Percentiles rank a stretch among this genome's conserved stretches.
phyloP scores from a whole-genome alignment of 192 early-diverging fungal genomes.

The Mortierella hygrophila region DNA sequence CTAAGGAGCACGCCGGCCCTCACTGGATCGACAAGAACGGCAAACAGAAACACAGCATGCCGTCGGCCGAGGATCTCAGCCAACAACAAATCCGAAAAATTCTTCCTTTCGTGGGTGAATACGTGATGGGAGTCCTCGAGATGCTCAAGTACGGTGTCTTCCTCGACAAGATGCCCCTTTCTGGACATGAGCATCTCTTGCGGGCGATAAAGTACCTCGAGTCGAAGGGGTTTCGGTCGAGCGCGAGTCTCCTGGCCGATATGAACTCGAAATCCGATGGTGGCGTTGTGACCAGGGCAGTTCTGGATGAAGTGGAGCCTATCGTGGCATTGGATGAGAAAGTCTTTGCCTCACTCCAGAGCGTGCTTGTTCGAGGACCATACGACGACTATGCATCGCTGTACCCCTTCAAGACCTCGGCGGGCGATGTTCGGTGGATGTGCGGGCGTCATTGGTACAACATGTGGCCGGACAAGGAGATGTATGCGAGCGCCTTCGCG shows the following conservation, averaged over 20 bases:
- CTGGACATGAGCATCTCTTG: neutral
- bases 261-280: neutral
- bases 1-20: neutral
- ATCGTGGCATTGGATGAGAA: neutral
- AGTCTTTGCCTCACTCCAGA: neutral
- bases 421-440: conserved; percentile 17
- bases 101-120: neutral
- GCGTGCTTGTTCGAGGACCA: neutral
- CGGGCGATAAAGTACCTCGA: conserved; percentile 18
- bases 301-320: neutral
- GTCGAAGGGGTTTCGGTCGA: neutral
- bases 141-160: conserved; percentile 26
- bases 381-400: neutral
- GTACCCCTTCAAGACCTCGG: neutral
- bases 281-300: neutral
- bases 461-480: neutral
- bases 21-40: conserved; percentile 17
- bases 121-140: conserved; percentile 37
- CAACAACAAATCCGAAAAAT: neutral
- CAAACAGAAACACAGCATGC: neutral
- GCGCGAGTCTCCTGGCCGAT: neutral
- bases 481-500: neutral
- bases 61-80: neutral
- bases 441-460: conserved; percentile 18
- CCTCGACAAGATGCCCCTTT: conserved; percentile 1